Evolutionary conservation across 1,284 basidiomycete species (phyloP).

Genomic region (Trichosporon faecale): DNA sequence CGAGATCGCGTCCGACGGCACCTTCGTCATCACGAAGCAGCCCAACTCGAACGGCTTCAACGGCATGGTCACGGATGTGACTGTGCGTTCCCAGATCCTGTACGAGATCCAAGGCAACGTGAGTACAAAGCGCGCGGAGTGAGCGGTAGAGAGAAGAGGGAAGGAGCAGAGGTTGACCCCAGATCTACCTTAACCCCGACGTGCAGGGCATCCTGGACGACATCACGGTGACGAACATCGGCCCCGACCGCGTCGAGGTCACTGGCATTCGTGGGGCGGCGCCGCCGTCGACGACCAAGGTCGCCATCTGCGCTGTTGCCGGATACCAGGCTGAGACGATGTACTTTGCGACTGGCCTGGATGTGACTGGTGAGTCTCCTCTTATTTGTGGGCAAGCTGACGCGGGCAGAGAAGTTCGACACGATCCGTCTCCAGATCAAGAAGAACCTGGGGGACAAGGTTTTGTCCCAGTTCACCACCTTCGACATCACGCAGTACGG

Average conservation of each 20-base stretch:
- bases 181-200: constrained; percentile 34
- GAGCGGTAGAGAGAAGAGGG: too few relatives aligned
- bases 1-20: constrained; percentile 31
- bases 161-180: neutral
- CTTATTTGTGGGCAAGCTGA: neutral
- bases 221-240: constrained; percentile 25
- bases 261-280: constrained; percentile 28
- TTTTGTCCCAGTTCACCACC: constrained; percentile 13
- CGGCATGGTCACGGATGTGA: constrained; percentile 21
- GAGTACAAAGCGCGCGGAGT: neutral
- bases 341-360: constrained; percentile 28
- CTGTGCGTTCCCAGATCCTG: constrained; percentile 25
- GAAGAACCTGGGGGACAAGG: constrained; percentile 13
- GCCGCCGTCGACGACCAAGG: constrained; percentile 35
- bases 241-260: constrained; percentile 28
- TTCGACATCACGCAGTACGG: constrained; percentile 33
- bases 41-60: constrained; percentile 15
- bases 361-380: constrained; percentile 15
- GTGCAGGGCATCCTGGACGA: constrained; percentile 31
- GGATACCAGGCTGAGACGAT: constrained; percentile 33
- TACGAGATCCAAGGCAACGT: constrained; percentile 30
- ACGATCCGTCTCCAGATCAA: constrained; percentile 28
- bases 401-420: constrained; percentile 27
- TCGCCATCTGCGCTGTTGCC: constrained; percentile 30
- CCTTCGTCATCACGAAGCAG: constrained; percentile 30